Base-by-base conservation (phyloP, 352 stramenopile genomes). In the Phytophthora chlamydospora region DNA sequence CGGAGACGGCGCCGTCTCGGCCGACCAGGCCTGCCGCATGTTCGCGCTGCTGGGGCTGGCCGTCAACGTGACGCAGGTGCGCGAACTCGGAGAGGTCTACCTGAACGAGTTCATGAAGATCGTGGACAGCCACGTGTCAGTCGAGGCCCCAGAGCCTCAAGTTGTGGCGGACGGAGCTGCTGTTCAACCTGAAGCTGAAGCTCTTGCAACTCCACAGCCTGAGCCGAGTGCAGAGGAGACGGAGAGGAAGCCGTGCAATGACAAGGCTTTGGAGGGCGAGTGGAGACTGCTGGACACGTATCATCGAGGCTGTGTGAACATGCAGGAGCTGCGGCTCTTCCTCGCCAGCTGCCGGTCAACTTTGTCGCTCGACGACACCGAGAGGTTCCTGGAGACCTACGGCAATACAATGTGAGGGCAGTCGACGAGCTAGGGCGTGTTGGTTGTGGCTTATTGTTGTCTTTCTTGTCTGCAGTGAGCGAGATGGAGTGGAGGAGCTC, bases 61-160 rank as follows among this genome's bases (percentile, higher is more conserved):
- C 17, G 80, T 90, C 31, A 86, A 89, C 40, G 54, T 38, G 1
- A 41, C 50, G 16, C 71, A 87, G 41, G 76, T 90, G 10, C 60
- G 68, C 5, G 81, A 86, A 32, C 71, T 90, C 0, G 81, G 73
- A 24, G 78, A 86, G 57, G 78, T 89, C 21, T 90, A 90, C 56
- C 61, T 90, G 21, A 72, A 76, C 13, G 81, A 90, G 53, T 88
- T 89, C 41, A 72, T 90, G 43, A 89, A 90, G 59, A 89, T 90
- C 58, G 73, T 89, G 9, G 81, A 89, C 34, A 85, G 68, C 36
- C 75, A 90, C 46, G 65, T 86, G 13, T 3, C 52, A 42, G 51
- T 36, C 19, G 53, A 56, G 36, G 46, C 14, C 31, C 36, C 16
- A 14, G 13, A 40, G 7, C n/a, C 7, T 38, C 45, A 53, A 13